These are phyloP conservation scores for Alternaria incomplexa DNA, from an alignment of 2,329 filamentous ascomycete species.

Conservation along the genomic window DNA sequence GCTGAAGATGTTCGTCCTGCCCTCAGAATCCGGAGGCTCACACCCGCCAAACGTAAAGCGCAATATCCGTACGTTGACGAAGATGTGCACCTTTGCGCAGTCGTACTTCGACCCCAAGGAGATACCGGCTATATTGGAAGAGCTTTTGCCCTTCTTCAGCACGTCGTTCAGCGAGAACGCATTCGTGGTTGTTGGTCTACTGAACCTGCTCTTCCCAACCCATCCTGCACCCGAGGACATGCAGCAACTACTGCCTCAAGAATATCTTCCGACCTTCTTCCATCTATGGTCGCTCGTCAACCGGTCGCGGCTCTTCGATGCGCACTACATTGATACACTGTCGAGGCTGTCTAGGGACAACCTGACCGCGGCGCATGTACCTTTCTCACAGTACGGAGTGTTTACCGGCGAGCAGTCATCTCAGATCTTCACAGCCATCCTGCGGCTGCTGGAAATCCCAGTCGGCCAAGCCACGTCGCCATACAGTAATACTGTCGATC, in stretches of 20 bases:
- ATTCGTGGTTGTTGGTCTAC: slow-evolving; percentile 86
- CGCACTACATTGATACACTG: slow-evolving; percentile 86
- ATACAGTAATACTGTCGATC: slow-evolving; percentile 80
- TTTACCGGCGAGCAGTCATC: slow-evolving; percentile 92
- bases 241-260: slow-evolving; percentile 79
- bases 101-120: slow-evolving; percentile 91
- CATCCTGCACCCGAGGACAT: slow-evolving; percentile 74
- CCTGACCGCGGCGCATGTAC: slow-evolving; percentile 73
- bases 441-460: slow-evolving; percentile 91
- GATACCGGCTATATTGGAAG: slow-evolving; percentile 70
- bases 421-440: slow-evolving; percentile 87
- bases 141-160: slow-evolving; percentile 72
- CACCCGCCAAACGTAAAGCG: slow-evolving; percentile 68
- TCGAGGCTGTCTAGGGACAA: slow-evolving; percentile 88
- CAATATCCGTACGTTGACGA: slow-evolving; percentile 77
- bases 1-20: slow-evolving; percentile 86
- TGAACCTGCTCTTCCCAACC: slow-evolving; percentile 89
- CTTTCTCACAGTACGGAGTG: slow-evolving; percentile 85
- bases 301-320: slow-evolving; percentile 84
- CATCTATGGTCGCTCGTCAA: slow-evolving; percentile 95
- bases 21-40: slow-evolving; percentile 74
- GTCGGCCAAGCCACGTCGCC: slow-evolving; percentile 95
- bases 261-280: slow-evolving; percentile 92
- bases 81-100: slow-evolving; percentile 88
- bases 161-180: slow-evolving; percentile 91